Percentiles rank a stretch among this genome's conserved stretches.
Conservation (phyloP, 73 alveolate species). For the Symbiodinium pilosum region DNA sequence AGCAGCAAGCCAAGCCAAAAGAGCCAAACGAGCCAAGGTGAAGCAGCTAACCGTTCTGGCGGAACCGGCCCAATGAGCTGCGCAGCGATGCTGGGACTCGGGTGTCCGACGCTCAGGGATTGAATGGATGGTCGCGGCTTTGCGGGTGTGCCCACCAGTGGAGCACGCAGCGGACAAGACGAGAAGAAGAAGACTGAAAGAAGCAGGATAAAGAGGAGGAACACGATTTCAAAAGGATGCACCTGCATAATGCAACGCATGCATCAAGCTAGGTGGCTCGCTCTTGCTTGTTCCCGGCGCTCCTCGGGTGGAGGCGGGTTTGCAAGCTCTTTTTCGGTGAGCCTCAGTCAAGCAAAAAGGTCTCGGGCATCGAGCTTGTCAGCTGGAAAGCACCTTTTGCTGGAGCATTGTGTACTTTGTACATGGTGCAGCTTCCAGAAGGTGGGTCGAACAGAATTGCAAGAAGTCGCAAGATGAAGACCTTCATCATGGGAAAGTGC, state of each 20-base stretch:
- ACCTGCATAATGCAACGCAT: neutral
- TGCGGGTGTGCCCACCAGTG: too few relatives aligned
- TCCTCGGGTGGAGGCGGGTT: constrained; percentile 44
- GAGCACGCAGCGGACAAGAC: too few relatives aligned
- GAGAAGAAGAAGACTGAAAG: too few relatives aligned
- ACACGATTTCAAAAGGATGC: too few relatives aligned
- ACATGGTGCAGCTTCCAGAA: constrained; percentile 36
- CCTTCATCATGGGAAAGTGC: neutral
- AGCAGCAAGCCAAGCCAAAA: too few relatives aligned
- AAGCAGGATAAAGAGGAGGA: too few relatives aligned
- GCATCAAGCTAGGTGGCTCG: constrained; percentile 28
- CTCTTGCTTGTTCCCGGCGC: constrained; percentile 62
- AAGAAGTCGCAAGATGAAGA: neutral
- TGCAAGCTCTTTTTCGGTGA: neutral
- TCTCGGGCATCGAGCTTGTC: constrained; percentile 38
- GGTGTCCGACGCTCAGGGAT: too few relatives aligned
- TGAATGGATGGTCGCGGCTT: too few relatives aligned
- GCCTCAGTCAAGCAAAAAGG: neutral
- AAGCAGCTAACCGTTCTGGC: constrained; percentile 24
- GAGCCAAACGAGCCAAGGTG: too few relatives aligned
- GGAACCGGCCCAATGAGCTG: constrained; percentile 41
- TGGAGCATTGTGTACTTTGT: constrained; percentile 43
- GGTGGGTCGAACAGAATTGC: neutral
- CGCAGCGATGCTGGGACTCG: constrained; percentile 43
- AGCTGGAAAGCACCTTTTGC: constrained; percentile 86